Base-by-base conservation (phyloP, 2,329 filamentous ascomycete species). In the Aspergillus sp. region DNA sequence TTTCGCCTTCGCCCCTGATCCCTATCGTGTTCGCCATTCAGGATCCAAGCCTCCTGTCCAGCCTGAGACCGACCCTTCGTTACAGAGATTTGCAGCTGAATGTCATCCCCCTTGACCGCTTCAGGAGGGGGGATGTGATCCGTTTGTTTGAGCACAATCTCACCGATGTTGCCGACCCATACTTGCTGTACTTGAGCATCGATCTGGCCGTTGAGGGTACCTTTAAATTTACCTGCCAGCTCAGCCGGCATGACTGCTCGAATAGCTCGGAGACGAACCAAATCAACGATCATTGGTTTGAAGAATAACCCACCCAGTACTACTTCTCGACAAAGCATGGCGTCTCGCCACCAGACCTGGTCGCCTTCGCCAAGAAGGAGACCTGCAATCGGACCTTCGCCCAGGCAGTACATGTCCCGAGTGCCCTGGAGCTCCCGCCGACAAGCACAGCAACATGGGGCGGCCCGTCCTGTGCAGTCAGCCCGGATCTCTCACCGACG, bases 11-110 rank as follows among this genome's bases (percentile, higher is more conserved):
- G n/a, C 7, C 42, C 14, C n/a, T 57, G 47, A 47, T 42, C 32
- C 53, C 55, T 13, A 47, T 57, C n/a, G 47, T 57, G 1, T 55
- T 57, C 8, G 55, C 47, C 22, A 44, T 57, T 43, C 55, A 55
- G 32, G 53, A 55, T 38, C 48, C 50, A 17, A 14, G 35, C 20
- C 35, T 53, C 24, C 45, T 51, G 40, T 43, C 47, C n/a, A 36
- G 24, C 32, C 32, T 38, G 11, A 36, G 36, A 16, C 45, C 45
- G 20, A 47, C 19, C 17, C n/a, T n/a, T 22, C 14, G 20, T 11
- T 26, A 47, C n/a, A 16, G 17, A 14, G 33, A 5, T 16, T 14
- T 9, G 24, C 17, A 44, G 22, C 22, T 22, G 22, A 40, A 38
- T 22, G 9, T 16, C 30, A 47, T 14, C 7, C n/a, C 16, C n/a